Percentiles rank a stretch among this genome's conserved stretches.
phyloP scores from a whole-genome alignment of 2,329 filamentous ascomycete genomes.

The Albifimbria verrucaria region DNA sequence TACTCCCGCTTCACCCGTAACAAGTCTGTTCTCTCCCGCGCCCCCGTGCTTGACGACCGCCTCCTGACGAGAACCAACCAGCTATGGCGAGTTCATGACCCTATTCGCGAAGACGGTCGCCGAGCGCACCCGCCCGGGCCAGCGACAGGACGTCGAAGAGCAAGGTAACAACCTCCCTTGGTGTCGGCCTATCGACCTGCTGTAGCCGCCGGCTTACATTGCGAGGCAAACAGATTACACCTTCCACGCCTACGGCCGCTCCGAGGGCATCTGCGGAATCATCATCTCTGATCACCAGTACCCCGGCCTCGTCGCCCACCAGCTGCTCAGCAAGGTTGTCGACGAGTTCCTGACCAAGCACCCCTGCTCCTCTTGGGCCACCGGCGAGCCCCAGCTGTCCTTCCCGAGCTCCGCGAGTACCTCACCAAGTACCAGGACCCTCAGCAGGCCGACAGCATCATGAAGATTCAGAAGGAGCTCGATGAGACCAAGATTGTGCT shows the following conservation, averaged over 20 bases:
- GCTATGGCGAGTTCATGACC: conserved; percentile 68
- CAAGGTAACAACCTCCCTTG: conserved; percentile 49
- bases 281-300: conserved; percentile 77
- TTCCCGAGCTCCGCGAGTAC: conserved; percentile 79
- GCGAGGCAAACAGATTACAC: conserved; percentile 52
- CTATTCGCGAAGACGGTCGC: conserved; percentile 86
- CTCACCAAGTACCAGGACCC: conserved; percentile 76
- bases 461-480: conserved; percentile 94
- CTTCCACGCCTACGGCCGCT: conserved; percentile 75
- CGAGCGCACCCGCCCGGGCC: conserved; percentile 75
- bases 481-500: conserved; percentile 97
- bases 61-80: conserved; percentile 15
- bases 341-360: conserved; percentile 82
- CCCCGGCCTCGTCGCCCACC: conserved; percentile 76
- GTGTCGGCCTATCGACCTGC: neutral
- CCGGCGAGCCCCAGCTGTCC: conserved; percentile 48
- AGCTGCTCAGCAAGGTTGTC: conserved; percentile 79
- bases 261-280: conserved; percentile 71
- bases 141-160: conserved; percentile 82
- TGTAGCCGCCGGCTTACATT: conserved; percentile 12
- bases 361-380: conserved; percentile 66
- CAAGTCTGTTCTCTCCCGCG: conserved; percentile 46
- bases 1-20: conserved; percentile 78
- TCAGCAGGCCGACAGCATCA: conserved; percentile 82
- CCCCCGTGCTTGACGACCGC: conserved; percentile 3